These are phyloP conservation scores for Fusarium equiseti DNA, from an alignment of 2,329 filamentous ascomycete species.

Conservation along the genomic window DNA sequence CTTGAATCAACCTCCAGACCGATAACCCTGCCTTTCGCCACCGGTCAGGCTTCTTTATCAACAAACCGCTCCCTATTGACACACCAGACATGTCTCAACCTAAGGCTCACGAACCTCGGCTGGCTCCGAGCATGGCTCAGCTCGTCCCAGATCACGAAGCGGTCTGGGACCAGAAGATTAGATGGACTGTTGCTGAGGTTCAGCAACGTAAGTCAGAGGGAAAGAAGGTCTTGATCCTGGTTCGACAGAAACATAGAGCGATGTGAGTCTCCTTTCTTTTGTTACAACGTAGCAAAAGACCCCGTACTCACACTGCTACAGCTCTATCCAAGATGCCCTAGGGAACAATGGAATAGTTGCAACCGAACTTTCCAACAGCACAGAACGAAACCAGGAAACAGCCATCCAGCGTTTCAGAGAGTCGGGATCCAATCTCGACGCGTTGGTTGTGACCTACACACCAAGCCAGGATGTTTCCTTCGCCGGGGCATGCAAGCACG, in stretches of 20 bases:
- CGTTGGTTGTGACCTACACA: neutral
- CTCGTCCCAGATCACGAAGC: neutral
- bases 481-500: neutral
- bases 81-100: neutral
- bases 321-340: neutral
- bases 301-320: neutral
- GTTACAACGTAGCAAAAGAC: neutral
- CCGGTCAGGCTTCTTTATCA: too few species aligned
- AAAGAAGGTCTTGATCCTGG: too few species aligned
- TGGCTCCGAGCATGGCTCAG: neutral
- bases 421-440: neutral
- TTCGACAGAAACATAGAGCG: too few species aligned
- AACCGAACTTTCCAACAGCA: too few species aligned
- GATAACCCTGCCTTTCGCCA: too few species aligned
- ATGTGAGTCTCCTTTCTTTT: neutral
- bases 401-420: neutral
- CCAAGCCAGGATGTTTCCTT: neutral
- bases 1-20: too few species aligned
- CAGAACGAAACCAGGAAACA: accelerated
- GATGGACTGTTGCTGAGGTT: neutral
- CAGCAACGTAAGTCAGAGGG: neutral
- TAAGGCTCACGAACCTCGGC: neutral
- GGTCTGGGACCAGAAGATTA: accelerated
- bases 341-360: neutral
- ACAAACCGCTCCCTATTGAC: too few species aligned